phyloP scores from a whole-genome alignment of 2,329 filamentous ascomycete genomes.

The Neonectria ditissima region DNA sequence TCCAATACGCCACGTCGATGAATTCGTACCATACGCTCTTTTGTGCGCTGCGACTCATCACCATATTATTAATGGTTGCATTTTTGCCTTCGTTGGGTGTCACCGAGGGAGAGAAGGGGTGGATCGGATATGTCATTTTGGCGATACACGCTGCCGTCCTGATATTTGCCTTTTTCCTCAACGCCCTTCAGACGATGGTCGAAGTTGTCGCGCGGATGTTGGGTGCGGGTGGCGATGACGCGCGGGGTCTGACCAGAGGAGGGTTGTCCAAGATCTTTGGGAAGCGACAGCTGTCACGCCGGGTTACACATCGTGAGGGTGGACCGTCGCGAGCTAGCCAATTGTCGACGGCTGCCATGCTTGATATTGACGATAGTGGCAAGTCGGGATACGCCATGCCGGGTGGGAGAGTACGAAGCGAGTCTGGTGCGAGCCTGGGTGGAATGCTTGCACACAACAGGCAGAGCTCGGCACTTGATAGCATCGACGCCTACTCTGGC shows the following conservation, averaged over 20 bases:
- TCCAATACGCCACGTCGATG: conserved; percentile 93
- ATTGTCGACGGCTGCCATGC: conserved; percentile 84
- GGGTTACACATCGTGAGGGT: conserved; percentile 73
- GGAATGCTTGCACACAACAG: conserved; percentile 58
- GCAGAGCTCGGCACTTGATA: conserved; percentile 66
- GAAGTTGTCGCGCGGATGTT: conserved; percentile 87
- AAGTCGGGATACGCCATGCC: conserved; percentile 70
- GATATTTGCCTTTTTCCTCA: conserved; percentile 92
- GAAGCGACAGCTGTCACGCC: conserved; percentile 86
- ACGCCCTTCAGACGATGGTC: conserved; percentile 88
- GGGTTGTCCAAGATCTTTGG: conserved; percentile 92
- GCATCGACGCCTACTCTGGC: conserved; percentile 59
- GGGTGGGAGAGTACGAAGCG: conserved; percentile 68
- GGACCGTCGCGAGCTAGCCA: conserved; percentile 81
- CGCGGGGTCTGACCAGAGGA: conserved; percentile 77
- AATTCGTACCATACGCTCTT: conserved; percentile 94
- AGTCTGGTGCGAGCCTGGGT: conserved; percentile 70
- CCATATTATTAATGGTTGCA: conserved; percentile 80
- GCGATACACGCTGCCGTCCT: conserved; percentile 87
- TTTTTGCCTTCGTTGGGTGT: conserved; percentile 89
- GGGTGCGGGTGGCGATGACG: conserved; percentile 83
- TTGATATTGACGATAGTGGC: conserved; percentile 74
- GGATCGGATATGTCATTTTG: conserved; percentile 94
- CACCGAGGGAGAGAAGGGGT: conserved; percentile 83
- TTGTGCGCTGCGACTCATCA: conserved; percentile 79